Evolutionary conservation across 352 stramenopile species (phyloP), one percentile per base, ranked within the genome.

Genomic region (Phytophthora meadii): DNA sequence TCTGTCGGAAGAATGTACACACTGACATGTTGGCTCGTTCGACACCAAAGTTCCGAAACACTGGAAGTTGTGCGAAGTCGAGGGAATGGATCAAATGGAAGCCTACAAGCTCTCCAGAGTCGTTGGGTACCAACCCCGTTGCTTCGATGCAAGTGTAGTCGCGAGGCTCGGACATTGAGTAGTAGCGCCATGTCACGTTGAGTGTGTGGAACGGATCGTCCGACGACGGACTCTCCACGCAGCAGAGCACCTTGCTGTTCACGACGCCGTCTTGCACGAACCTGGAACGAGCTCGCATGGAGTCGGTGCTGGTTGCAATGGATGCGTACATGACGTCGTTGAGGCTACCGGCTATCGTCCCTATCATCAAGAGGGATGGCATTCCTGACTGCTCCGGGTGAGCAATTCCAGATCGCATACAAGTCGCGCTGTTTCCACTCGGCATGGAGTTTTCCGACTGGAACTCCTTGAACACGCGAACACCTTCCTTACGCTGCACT

Each of bases 51-150:
- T 70, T 70, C 4, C 57, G 46, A 40, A 82, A 82, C 11, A 59
- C 22, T 1, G 68, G 70, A 5, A 84, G 79, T 42, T 84, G 62
- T 2, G 63, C 63, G 32, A 89, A 87, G 2, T 75, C 73, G 3
- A 89, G 64, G 62, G 76, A 87, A 67, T 89, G 81, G 36, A 85
- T 58, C 24, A 89, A 64, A 28, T 89, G 81, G 59, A 79, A 89
- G 1, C 81, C 81, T 15, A 89, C 68, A 17, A 65, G 61, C 17
- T 89, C 76, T 14, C 75, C 75, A 1, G 61, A 65, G 24, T 74
- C 50, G 15, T 82, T 72, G 0, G 58, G 44, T 4, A 78, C 60
- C 42, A 89, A 37, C 3, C 81, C 81, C 14, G 70, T 82, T 24
- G 77, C 72, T 56, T 90, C 79, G 14, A 90, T 72, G 36, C 73